phyloP scores from a whole-genome alignment of 2,329 filamentous ascomycete species.

The Fusarium brevicatenulatum region DNA sequence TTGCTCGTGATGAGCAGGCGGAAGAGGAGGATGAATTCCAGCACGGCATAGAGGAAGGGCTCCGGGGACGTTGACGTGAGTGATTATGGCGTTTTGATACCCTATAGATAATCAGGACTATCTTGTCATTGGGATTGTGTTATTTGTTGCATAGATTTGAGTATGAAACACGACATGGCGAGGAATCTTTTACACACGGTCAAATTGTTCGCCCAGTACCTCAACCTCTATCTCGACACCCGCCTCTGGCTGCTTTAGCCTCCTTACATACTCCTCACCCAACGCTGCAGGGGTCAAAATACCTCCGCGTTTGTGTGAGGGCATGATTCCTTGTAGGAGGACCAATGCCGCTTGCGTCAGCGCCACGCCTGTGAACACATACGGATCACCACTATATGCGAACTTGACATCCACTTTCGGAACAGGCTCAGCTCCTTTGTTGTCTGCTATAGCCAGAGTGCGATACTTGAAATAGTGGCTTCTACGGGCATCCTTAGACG shows the following conservation, averaged over 20 bases:
- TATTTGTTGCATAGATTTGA: slow-evolving; percentile 10
- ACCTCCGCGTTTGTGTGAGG: slow-evolving; percentile 25
- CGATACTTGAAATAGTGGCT: slow-evolving; percentile 29
- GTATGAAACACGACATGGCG: slow-evolving; percentile 16
- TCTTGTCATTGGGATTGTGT: slow-evolving; percentile 6
- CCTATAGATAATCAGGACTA: slow-evolving; percentile 33
- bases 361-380: slow-evolving; percentile 32
- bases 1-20: slow-evolving; percentile 51
- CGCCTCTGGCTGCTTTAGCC: slow-evolving; percentile 10
- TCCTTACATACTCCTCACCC: slow-evolving; percentile 22
- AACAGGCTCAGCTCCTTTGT: neutral
- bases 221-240: slow-evolving; percentile 24
- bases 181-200: neutral
- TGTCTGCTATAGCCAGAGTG: slow-evolving; percentile 22
- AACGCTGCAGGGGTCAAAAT: slow-evolving; percentile 35
- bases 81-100: slow-evolving; percentile 40
- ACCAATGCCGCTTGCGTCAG: slow-evolving; percentile 33
- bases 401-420: slow-evolving; percentile 22
- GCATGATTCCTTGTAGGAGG: slow-evolving; percentile 21
- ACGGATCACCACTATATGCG: slow-evolving; percentile 28
- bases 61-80: slow-evolving; percentile 13
- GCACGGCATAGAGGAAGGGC: slow-evolving; percentile 31
- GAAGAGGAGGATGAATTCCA: slow-evolving; percentile 41
- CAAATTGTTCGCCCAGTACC: neutral
- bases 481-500: slow-evolving; percentile 15